Evolutionary conservation across 805 yeast genomes (phyloP), one percentile per base, ranked within the genome.

Genomic region (Saccharomycopsis amapae): DNA sequence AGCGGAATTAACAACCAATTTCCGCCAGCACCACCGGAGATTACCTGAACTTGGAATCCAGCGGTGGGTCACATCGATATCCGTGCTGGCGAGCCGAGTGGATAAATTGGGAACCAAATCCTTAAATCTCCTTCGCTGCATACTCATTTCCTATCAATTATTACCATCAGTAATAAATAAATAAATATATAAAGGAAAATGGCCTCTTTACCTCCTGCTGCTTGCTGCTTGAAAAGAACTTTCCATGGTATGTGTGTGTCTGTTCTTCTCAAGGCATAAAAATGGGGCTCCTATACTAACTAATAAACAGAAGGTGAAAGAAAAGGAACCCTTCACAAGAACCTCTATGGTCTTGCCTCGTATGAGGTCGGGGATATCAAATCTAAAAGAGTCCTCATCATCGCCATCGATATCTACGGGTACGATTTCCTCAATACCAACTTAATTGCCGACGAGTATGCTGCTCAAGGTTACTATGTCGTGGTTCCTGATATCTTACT

Each of bases 401-500:
- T 86, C 38, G 50, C 80, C 34, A 72, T 93, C 37, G 96, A 88
- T 59, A 66, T 87, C 40, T 76, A 60, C 50, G 96, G 97, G 30
- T 64, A 72, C 59, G 65, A 66, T 38, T 71, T 69, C 58, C 67
- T 67, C 59, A 87, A 88, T 61, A 63, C 63, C 28, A 63, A 72
- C 55, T 68, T 88, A 54, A 60, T 78, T 51, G 90, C 88, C 13
- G 88, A 82, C 58, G 64, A 67, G 44, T 75, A 83, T 51, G 84
- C 89, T 38, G 62, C 62, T 40, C 60, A 60, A 6, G 85, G 86
- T 19, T 85, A 72, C 64, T 74, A 71, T 37, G 89, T 82, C 1
- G 67, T 81, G 38, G 64, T 81, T 30, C 95, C 95, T 13, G 96
- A 87, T 62, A 69, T 85, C 48, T 71, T 85, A 54, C 63, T 73